phyloP scores from a whole-genome alignment of 495 filamentous ascomycete genomes.

The Astrocystis sublimbata region DNA sequence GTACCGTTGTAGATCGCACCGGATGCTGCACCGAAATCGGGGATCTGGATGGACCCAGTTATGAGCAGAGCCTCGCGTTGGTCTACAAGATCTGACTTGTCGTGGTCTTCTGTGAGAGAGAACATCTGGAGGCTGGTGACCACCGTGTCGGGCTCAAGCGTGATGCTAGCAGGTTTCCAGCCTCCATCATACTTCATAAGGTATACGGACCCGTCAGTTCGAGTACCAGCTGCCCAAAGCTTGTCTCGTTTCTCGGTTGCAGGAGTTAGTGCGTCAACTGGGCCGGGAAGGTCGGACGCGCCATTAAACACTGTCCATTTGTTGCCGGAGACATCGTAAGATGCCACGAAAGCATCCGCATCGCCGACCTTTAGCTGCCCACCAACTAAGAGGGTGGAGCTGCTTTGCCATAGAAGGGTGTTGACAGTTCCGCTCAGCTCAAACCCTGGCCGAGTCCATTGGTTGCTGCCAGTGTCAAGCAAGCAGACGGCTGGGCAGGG shows the following conservation, averaged over 20 bases:
- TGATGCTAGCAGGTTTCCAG: slow-evolving; percentile 55
- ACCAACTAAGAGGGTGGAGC: slow-evolving; percentile 68
- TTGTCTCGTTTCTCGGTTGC: slow-evolving; percentile 64
- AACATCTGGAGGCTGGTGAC: slow-evolving; percentile 84
- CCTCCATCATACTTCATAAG: slow-evolving; percentile 72
- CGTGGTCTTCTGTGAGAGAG: slow-evolving; percentile 65
- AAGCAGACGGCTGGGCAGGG: slow-evolving; percentile 79
- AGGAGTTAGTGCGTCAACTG: slow-evolving; percentile 72
- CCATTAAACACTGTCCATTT: slow-evolving; percentile 67
- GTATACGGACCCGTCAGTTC: slow-evolving; percentile 67
- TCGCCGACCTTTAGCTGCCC: slow-evolving; percentile 71
- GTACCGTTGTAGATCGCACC: slow-evolving; percentile 85
- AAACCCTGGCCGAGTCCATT: slow-evolving; percentile 77
- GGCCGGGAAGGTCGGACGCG: slow-evolving; percentile 69
- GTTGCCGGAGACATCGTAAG: slow-evolving; percentile 65
- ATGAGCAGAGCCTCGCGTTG: slow-evolving; percentile 73
- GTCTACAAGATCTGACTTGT: slow-evolving; percentile 60
- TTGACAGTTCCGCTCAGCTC: slow-evolving; percentile 68
- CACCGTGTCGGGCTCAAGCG: slow-evolving; percentile 61
- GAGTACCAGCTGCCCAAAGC: slow-evolving; percentile 77
- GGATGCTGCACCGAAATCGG: slow-evolving; percentile 76
- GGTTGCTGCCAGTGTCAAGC: slow-evolving; percentile 62
- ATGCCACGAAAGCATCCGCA: slow-evolving; percentile 62
- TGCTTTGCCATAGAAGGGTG: slow-evolving; percentile 71
- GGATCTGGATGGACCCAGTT: slow-evolving; percentile 74